Base-by-base conservation (phyloP, 192 early-diverging fungal genomes). In the Cetraspora pellucida region DNA sequence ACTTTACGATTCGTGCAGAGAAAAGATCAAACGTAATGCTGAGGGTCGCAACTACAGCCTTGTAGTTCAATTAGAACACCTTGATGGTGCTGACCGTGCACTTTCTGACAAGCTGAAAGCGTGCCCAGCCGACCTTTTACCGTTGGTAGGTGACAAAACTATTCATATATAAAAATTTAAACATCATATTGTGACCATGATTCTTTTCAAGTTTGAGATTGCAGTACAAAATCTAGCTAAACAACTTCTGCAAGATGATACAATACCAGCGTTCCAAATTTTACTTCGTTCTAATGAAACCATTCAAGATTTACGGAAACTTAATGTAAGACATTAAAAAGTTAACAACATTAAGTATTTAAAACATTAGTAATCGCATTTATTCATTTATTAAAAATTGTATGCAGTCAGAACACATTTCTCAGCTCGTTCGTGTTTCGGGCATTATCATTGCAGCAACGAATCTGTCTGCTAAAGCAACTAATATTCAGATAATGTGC, bases 371-470 rank as follows among this genome's bases (percentile, higher is more conserved):
- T 17, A 23, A 16, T 47, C 0, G 19, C 49, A 23, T 5, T 23
- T 16, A 43, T 31, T 27, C 28, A 47, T 49, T 19, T 2, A 55
- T 14, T 14, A 64, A n/a, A 55, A 17, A 17, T 47, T 27, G 30
- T 78, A 10, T 64, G 10, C 77, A 95, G 93, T 86, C 94, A 61
- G 80, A 87, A 37, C 88, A 88, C 72, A 97, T 99, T 74, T 94
- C 94, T 50, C 95, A 97, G 78, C 87, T 99, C 27, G 94, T 99
- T 70, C 93, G 95, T 52, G 89, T 99, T 68, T 91, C 95, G 13
- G 98, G 98, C 43, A 99, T 99, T 64, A 91, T 98, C 37, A 98
- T 99, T 71, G 92, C 92, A 8, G 95, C 96, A 3, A 93, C 94
- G 0, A 92, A 93, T 47, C 82, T 98, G 60, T 85, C 89, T 11